Evolutionary conservation across 2,329 filamentous ascomycete genomes (phyloP).

Genomic region (Colletotrichum tabaci): DNA sequence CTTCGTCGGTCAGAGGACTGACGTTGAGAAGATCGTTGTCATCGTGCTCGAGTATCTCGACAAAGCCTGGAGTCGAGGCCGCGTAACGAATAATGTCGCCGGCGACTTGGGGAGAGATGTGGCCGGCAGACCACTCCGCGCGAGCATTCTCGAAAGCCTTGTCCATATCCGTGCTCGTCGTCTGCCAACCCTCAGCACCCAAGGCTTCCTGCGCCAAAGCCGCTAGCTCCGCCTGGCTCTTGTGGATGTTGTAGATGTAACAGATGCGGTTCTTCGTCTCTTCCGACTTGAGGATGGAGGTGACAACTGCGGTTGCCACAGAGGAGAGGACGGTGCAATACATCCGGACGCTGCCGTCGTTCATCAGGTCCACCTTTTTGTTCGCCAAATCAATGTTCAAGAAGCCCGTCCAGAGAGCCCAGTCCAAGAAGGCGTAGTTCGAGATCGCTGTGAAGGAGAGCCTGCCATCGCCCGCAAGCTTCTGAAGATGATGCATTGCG

Average conservation of each 20-base stretch:
- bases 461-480: slow-evolving; percentile 45
- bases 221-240: slow-evolving; percentile 44
- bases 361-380: slow-evolving; percentile 42
- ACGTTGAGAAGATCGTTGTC: slow-evolving; percentile 44
- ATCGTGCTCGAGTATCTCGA: slow-evolving; percentile 15
- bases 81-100: slow-evolving; percentile 39
- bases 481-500: slow-evolving; percentile 41
- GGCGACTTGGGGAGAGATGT: slow-evolving; percentile 27
- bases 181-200: slow-evolving; percentile 38
- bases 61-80: slow-evolving; percentile 27
- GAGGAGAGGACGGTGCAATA: slow-evolving; percentile 44
- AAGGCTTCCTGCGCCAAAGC: slow-evolving; percentile 39
- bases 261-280: slow-evolving; percentile 47
- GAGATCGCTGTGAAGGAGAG: slow-evolving; percentile 35
- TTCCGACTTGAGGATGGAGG: slow-evolving; percentile 45
- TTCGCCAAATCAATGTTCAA: slow-evolving; percentile 44
- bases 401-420: slow-evolving; percentile 44
- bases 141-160: slow-evolving; percentile 36
- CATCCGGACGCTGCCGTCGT: slow-evolving; percentile 45
- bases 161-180: slow-evolving; percentile 31
- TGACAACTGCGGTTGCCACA: slow-evolving; percentile 46
- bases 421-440: slow-evolving; percentile 48
- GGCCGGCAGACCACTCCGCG: slow-evolving; percentile 38
- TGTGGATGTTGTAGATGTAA: slow-evolving; percentile 40
- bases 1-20: slow-evolving; percentile 32